Percentiles rank a stretch among this genome's conserved stretches.
Evolutionary conservation across 2,329 filamentous ascomycete genomes (phyloP).

Genomic region (Arthrinium phaeospermum): DNA sequence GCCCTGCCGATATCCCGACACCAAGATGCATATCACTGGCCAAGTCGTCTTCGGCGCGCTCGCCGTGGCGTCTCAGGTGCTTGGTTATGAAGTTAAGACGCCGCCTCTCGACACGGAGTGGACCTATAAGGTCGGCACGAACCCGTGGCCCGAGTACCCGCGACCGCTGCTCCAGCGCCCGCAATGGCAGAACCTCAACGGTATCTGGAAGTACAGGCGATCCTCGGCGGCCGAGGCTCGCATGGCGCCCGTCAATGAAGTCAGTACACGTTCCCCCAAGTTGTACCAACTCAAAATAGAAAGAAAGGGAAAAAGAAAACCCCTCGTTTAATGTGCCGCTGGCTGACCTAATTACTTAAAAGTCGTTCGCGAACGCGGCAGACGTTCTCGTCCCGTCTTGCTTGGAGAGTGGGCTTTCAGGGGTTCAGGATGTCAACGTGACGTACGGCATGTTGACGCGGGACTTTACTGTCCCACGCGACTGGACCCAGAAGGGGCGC

Average conservation of each 20-base stretch:
- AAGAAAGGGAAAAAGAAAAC: background rate
- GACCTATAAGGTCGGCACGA: slow-evolving; percentile 57
- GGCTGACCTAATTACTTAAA: background rate
- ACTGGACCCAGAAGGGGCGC: slow-evolving; percentile 47
- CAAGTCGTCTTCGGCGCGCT: slow-evolving; percentile 5
- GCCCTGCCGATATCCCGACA: background rate
- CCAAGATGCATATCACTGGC: background rate
- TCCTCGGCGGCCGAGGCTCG: slow-evolving; percentile 32
- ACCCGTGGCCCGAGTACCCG: slow-evolving; percentile 64
- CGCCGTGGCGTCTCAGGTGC: slow-evolving; percentile 24
- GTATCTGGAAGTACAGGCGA: slow-evolving; percentile 60
- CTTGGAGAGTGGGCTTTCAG: slow-evolving; percentile 54
- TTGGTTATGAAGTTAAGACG: slow-evolving; percentile 34
- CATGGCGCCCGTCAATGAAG: slow-evolving; percentile 30
- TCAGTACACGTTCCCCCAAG: slow-evolving; percentile 31
- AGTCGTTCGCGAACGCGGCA: slow-evolving; percentile 22
- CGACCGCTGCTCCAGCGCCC: slow-evolving; percentile 61
- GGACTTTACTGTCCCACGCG: slow-evolving; percentile 53
- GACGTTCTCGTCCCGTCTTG: slow-evolving; percentile 52
- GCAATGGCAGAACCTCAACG: slow-evolving; percentile 62
- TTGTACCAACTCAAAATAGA: background rate
- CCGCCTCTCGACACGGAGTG: slow-evolving; percentile 56
- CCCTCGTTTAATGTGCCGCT: background rate
- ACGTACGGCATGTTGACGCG: slow-evolving; percentile 57
- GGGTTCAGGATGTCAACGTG: slow-evolving; percentile 49